A percentile compares a stretch with the other conserved stretches of the same genome.
Evolutionary conservation across 495 filamentous ascomycete genomes (phyloP).

Genomic region (Aspergillus biplanus): DNA sequence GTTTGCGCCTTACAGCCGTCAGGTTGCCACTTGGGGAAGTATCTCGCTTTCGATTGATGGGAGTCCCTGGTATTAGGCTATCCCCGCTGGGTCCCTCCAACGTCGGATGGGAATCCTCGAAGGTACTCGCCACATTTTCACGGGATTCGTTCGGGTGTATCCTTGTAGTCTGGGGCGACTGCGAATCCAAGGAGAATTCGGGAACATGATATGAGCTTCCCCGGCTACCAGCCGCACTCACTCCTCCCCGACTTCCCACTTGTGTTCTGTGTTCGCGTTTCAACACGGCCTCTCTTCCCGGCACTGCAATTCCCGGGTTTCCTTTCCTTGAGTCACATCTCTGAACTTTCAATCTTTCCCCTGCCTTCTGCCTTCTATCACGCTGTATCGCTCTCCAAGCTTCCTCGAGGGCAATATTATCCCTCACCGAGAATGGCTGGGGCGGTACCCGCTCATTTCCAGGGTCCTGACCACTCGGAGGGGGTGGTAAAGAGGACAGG

Average conservation of each 20-base stretch:
- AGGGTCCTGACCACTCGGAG: slow-evolving; percentile 54
- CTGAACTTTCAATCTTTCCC: slow-evolving; percentile 33
- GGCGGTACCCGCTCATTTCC: slow-evolving; percentile 58
- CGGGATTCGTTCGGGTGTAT: slow-evolving; percentile 9
- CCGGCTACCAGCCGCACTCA: slow-evolving; percentile 34
- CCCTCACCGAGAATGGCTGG: slow-evolving; percentile 75
- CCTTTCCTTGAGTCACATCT: slow-evolving; percentile 37
- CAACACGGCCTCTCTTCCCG: slow-evolving; percentile 40
- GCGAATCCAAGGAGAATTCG: slow-evolving; percentile 24
- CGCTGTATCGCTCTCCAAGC: slow-evolving; percentile 66
- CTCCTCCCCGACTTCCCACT: slow-evolving; percentile 26
- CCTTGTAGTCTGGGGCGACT: slow-evolving; percentile 18
- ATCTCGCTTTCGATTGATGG: slow-evolving; percentile 31
- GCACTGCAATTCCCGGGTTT: slow-evolving; percentile 50
- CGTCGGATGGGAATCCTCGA: background rate
- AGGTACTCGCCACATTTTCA: slow-evolving; percentile 14
- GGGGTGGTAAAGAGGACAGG: slow-evolving; percentile 65
- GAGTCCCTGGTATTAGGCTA: slow-evolving; percentile 4
- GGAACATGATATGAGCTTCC: slow-evolving; percentile 26
- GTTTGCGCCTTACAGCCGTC: slow-evolving; percentile 27
- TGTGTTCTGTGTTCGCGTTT: slow-evolving; percentile 35
- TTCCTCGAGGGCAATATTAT: slow-evolving; percentile 73
- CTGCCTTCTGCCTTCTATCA: slow-evolving; percentile 36
- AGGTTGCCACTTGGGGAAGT: slow-evolving; percentile 27
- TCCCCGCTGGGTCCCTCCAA: slow-evolving; percentile 21